Evolutionary conservation across 1,139 yeast genomes (phyloP).

Genomic region (Debaryomyces sp.): DNA sequence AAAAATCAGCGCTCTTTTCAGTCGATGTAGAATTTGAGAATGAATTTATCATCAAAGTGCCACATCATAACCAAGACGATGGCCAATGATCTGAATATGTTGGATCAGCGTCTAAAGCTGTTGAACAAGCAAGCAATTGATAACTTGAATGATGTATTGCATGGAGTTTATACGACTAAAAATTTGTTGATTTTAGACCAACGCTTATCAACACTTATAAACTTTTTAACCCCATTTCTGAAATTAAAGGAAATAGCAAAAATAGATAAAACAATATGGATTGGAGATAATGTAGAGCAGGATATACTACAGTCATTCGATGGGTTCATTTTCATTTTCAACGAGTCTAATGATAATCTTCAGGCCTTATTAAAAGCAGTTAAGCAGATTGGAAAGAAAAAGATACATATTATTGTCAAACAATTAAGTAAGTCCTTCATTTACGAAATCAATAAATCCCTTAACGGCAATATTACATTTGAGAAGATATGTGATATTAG

Average conservation of each 20-base stretch:
- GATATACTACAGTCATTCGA: slow-evolving; percentile 22
- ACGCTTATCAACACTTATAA: slow-evolving; percentile 55
- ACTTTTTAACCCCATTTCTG: slow-evolving; percentile 63
- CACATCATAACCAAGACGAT: neutral
- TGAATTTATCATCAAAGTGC: neutral
- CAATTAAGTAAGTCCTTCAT: slow-evolving; percentile 32
- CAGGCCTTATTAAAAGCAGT: slow-evolving; percentile 10
- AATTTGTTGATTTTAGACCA: slow-evolving; percentile 61
- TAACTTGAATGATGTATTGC: slow-evolving; percentile 26
- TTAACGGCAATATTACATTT: slow-evolving; percentile 25
- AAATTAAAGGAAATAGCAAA: slow-evolving; percentile 57
- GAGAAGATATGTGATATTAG: slow-evolving; percentile 17
- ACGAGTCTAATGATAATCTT: slow-evolving; percentile 22
- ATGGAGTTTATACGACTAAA: slow-evolving; percentile 30
- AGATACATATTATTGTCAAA: slow-evolving; percentile 32
- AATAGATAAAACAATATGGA: slow-evolving; percentile 64
- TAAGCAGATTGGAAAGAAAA: slow-evolving; percentile 15
- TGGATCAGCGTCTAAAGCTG: neutral
- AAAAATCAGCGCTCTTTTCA: slow-evolving; percentile 1
- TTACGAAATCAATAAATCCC: slow-evolving; percentile 29
- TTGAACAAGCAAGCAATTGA: slow-evolving; percentile 24
- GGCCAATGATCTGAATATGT: neutral
- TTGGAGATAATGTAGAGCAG: slow-evolving; percentile 32
- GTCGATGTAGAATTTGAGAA: neutral
- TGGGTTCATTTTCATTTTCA: slow-evolving; percentile 42